phyloP scores from a whole-genome alignment of 768 basidiomycete species.

The Nidularia sp. region DNA sequence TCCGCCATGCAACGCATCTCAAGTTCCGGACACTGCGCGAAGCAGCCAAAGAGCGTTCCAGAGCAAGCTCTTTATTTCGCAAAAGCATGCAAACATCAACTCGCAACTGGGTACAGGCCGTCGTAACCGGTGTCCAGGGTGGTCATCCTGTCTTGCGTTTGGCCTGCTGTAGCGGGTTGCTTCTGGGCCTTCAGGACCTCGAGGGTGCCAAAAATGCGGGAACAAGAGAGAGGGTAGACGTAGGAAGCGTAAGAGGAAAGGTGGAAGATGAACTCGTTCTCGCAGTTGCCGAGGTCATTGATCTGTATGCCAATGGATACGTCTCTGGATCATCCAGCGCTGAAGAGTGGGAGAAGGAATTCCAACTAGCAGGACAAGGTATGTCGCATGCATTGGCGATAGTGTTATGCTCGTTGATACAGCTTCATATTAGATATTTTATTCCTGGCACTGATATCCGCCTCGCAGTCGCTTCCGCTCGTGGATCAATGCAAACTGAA shows the following conservation, averaged over 20 bases:
- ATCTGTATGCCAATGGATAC: slow-evolving; percentile 37
- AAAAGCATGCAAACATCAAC: slow-evolving; percentile 34
- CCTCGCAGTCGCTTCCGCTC: slow-evolving; percentile 56
- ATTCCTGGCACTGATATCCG: slow-evolving; percentile 48
- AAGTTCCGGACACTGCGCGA: slow-evolving; percentile 40
- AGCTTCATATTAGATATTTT: slow-evolving; percentile 29
- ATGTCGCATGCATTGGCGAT: slow-evolving; percentile 12
- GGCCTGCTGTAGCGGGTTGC: slow-evolving; percentile 58
- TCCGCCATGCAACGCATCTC: slow-evolving; percentile 57
- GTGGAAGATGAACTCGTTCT: slow-evolving; percentile 68
- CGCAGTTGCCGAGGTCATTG: slow-evolving; percentile 72
- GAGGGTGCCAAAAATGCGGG: slow-evolving; percentile 21
- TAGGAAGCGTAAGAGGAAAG: slow-evolving; percentile 26
- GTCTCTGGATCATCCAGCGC: slow-evolving; percentile 21
- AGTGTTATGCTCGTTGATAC: slow-evolving; percentile 2
- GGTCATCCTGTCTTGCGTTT: slow-evolving; percentile 61
- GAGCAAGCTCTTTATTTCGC: slow-evolving; percentile 29
- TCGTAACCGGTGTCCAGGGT: slow-evolving; percentile 60
- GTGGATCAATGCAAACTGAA: slow-evolving; percentile 52
- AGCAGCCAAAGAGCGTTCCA: slow-evolving; percentile 24
- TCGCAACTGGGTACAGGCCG: slow-evolving; percentile 45
- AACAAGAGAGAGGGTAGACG: slow-evolving; percentile 15
- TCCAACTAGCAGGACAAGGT: slow-evolving; percentile 47
- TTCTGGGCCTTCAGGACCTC: slow-evolving; percentile 61
- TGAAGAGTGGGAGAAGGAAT: slow-evolving; percentile 65